Evolutionary conservation across 23 red algal genomes (phyloP), one percentile per base, ranked within the genome.

Genomic region (Gracilariopsis chorda): DNA sequence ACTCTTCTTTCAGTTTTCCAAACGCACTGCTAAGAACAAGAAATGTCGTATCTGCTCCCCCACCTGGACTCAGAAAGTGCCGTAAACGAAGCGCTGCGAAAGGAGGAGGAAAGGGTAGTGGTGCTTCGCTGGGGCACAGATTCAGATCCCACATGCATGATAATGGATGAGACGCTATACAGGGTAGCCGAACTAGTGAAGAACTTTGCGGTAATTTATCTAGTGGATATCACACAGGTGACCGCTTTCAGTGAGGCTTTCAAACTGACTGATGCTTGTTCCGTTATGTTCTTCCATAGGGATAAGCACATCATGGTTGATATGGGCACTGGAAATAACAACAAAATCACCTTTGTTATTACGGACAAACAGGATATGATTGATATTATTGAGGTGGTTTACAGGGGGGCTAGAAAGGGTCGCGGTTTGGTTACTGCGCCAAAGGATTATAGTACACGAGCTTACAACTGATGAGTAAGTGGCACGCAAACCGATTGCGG

Each of bases 221-320:
- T 97, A 20, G 95, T 97, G 23, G 95, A 97, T 44, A 93, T 58
- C 24, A 53, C 49, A 3, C 89, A 93, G 21, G 95, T 97, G 27
- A 91, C 83, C 7, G 95, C 92, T 30, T 97, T 97, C 51, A 94
- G 83, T 73, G 55, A 85, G 21, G 37, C 73, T 60, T 97, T 93
- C 83, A 87, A 97, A 42, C 83, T 97, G 14, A 86, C 82, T 24
- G 95, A 97, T 39, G 67, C 89, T 9, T 93, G 88, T 27, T 90
- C 88, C 63, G 78, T 97, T 70, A 97, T 97, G 95, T 97, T 97
- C 48, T 97, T 97, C 83, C 92, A 94, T 70, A 84, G 95, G 32
- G 92, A 97, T 59, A 97, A 97, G 81, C 95, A 97, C 40, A 97
- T 97, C 58, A 97, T 97, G 95, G 95, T 97, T 41, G 95, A 97